Percentiles rank a stretch among this genome's conserved stretches.
These are phyloP conservation scores for Phascolomyces articulosus DNA, from an alignment of 371 early-diverging fungal species.

Conservation along the genomic window DNA sequence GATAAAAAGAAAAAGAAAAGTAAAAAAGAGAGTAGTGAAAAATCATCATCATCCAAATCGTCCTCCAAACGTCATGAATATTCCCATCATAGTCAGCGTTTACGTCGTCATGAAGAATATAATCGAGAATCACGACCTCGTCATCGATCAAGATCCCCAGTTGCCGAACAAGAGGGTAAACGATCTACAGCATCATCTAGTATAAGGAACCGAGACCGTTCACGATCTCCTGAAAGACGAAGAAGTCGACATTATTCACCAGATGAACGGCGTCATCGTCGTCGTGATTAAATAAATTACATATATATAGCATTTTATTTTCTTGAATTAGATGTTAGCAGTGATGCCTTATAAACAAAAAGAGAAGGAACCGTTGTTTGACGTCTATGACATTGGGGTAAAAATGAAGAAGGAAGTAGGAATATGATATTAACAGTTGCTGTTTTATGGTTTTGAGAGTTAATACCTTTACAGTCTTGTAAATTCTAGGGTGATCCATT, in stretches of 20 bases:
- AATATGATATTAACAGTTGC: too few relatives aligned
- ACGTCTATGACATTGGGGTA: too few relatives aligned
- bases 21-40: background rate
- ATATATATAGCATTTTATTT: too few relatives aligned
- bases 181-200: background rate
- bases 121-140: background rate
- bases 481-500: too few relatives aligned
- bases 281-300: slow-evolving; percentile 1
- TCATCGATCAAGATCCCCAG: background rate
- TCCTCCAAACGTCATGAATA: background rate
- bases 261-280: slow-evolving; percentile 1
- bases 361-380: too few relatives aligned
- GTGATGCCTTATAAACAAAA: too few relatives aligned
- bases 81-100: background rate
- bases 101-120: slow-evolving; percentile 6
- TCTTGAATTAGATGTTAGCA: too few relatives aligned
- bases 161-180: background rate
- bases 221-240: background rate
- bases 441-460: too few relatives aligned
- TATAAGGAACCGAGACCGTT: background rate
- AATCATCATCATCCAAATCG: background rate
- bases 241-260: background rate
- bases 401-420: too few relatives aligned
- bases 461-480: too few relatives aligned
- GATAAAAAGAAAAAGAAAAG: slow-evolving; percentile 31